Evolutionary conservation across 306 rosid genomes (phyloP).

Genomic region (Ormosia semicastrata): DNA sequence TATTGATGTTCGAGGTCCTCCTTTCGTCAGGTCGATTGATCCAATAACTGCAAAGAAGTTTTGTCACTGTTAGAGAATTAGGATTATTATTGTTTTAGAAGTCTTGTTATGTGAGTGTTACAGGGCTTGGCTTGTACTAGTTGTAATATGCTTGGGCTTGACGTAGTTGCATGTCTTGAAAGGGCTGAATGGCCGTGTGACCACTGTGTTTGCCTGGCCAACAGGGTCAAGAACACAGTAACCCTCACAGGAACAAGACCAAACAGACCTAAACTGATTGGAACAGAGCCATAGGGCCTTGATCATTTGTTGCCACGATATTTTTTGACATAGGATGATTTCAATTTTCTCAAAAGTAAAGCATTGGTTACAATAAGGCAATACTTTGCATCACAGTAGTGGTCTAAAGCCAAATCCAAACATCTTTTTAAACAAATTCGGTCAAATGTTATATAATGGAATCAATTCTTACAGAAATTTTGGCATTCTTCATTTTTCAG

Average conservation of each 20-base stretch:
- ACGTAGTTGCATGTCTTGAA: too few relatives aligned
- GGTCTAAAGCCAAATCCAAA: not conserved
- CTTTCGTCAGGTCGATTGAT: slow-evolving; percentile 58
- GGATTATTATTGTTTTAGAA: too few relatives aligned
- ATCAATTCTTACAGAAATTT: not conserved
- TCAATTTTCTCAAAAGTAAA: not conserved
- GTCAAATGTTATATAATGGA: too few relatives aligned
- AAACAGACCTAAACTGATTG: not conserved
- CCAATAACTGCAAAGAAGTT: slow-evolving; percentile 34
- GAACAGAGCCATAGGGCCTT: not conserved
- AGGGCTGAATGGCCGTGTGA: too few relatives aligned
- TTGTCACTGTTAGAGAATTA: not conserved
- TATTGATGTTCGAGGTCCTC: slow-evolving; percentile 62
- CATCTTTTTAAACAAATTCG: not conserved
- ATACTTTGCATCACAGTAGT: not conserved
- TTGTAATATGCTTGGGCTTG: too few relatives aligned
- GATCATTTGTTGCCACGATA: not conserved
- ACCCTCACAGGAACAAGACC: not conserved
- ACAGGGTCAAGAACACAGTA: too few relatives aligned
- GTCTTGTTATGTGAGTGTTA: not conserved
- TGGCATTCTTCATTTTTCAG: not conserved
- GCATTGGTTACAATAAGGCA: not conserved
- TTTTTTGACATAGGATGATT: not conserved
- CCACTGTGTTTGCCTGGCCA: too few relatives aligned
- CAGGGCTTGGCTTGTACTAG: not conserved